Conservation (phyloP, 805 yeast species). For the Candida piceae region DNA sequence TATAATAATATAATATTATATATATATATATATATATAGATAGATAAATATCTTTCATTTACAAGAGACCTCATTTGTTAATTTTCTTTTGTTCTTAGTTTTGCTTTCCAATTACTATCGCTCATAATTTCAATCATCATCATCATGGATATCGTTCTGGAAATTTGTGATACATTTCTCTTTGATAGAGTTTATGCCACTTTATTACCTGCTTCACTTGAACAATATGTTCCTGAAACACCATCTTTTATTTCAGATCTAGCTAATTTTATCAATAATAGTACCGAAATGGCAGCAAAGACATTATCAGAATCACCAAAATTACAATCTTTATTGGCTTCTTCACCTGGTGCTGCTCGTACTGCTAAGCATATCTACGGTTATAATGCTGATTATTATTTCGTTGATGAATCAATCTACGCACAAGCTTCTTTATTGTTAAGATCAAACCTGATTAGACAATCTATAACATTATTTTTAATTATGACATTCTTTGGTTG, state of each 20-base stretch:
- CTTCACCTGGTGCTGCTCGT: constrained; percentile 17
- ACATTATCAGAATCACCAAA: constrained; percentile 16
- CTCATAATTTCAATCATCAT: background rate
- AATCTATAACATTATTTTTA: constrained; percentile 57
- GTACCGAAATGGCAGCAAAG: constrained; percentile 21
- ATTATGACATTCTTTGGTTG: constrained; percentile 82
- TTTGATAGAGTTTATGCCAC: constrained; percentile 74
- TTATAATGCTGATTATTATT: constrained; percentile 40
- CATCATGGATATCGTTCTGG: constrained; percentile 87
- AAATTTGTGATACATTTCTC: constrained; percentile 63
- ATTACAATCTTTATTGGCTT: constrained; percentile 26
- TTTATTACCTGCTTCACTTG: constrained; percentile 54
- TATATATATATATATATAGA: too few relatives aligned
- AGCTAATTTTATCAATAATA: constrained; percentile 19
- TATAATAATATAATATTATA: background rate
- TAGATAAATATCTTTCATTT: too few relatives aligned
- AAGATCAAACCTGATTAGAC: constrained; percentile 72
- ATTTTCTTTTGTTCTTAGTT: too few relatives aligned
- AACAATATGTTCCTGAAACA: constrained; percentile 27
- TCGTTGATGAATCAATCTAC: constrained; percentile 50
- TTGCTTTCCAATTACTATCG: too few relatives aligned
- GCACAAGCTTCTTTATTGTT: constrained; percentile 65
- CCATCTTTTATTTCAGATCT: constrained; percentile 21
- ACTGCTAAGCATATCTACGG: too few relatives aligned
- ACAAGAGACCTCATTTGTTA: too few relatives aligned